Evolutionary conservation across 2,329 filamentous ascomycete species (phyloP), one percentile per base, ranked within the genome.

Genomic region (Lomentospora prolificans): DNA sequence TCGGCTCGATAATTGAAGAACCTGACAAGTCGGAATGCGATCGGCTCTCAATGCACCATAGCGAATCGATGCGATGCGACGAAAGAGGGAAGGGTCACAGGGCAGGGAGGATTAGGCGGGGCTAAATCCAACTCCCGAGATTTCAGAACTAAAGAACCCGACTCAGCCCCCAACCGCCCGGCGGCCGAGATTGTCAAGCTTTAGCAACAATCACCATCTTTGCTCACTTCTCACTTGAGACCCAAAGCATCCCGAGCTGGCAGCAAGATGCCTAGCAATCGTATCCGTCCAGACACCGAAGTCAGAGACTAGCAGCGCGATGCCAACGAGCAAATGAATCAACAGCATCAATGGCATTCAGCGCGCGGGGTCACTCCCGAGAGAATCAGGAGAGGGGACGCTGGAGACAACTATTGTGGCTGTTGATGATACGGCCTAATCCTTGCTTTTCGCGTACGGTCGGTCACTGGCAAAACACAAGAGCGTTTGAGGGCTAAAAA

Each of bases 61-160:
- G 48, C 30, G n/a, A 52, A 48, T n/a, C 19, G 44, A 25, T 52
- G 50, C 28, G 27, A 52, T 17, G 50, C n/a, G 25, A 36, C 50
- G 17, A 31, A 25, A 25, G 3, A 48, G 44, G 44, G 22, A 48
- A 48, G 24, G 50, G 36, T 24, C 17, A 33, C 50, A 33, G 14
- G 22, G 7, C 14, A 33, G n/a, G 25, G 27, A 51, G 50, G 19
- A 12, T 36, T 33, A 33, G 12, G 50, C 50, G 50, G 50, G 50
- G 50, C 50, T 52, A 33, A 30, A 51, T 28, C 27, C 50, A 22
- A 24, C 50, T 28, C 50, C 30, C 28, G 25, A 22, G 28, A 51
- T 28, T 30, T 51, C 25, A 22, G 44, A 50, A 12, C 44, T 22
- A 41, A 17, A 5, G 19, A 17, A 41, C 36, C 19, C 19, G 19